These are phyloP conservation scores for Sequoiadendron giganteum DNA, from an alignment of 75 land plant genomes.

Conservation along the genomic window DNA sequence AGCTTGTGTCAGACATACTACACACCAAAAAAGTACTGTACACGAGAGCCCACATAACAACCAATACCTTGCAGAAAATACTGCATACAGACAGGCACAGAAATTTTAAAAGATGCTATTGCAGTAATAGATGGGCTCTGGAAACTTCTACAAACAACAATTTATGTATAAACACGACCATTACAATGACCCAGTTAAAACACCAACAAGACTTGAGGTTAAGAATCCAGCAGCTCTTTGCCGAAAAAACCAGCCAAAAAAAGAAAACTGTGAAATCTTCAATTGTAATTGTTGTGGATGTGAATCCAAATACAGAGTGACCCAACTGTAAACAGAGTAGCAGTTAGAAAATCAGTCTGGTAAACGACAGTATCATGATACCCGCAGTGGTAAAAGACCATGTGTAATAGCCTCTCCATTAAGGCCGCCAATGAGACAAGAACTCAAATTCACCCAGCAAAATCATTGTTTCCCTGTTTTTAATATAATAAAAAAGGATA, in stretches of 20 bases:
- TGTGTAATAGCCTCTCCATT: background rate
- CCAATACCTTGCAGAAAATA: background rate
- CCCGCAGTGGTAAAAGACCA: background rate
- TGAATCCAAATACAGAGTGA: background rate
- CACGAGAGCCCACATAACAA: slow-evolving; percentile 8
- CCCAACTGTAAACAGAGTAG: background rate
- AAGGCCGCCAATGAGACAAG: background rate
- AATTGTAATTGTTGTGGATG: background rate
- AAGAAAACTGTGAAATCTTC: background rate
- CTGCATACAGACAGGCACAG: background rate
- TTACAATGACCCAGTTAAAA: background rate
- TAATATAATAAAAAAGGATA: no score
- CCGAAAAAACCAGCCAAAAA: background rate
- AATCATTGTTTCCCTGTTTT: background rate
- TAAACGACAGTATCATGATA: background rate
- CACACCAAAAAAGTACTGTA: slow-evolving; percentile 1
- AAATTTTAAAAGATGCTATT: background rate
- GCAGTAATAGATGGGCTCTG: background rate
- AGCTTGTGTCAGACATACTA: background rate
- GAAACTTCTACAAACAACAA: background rate
- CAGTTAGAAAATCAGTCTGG: background rate
- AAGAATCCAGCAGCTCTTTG: background rate
- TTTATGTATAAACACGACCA: no score
- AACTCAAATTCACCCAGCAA: background rate
- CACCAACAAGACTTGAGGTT: background rate